Percentiles rank a stretch among this genome's conserved stretches.
Conservation (phyloP, 352 stramenopile genomes). For the Phytophthora pluvialis region DNA sequence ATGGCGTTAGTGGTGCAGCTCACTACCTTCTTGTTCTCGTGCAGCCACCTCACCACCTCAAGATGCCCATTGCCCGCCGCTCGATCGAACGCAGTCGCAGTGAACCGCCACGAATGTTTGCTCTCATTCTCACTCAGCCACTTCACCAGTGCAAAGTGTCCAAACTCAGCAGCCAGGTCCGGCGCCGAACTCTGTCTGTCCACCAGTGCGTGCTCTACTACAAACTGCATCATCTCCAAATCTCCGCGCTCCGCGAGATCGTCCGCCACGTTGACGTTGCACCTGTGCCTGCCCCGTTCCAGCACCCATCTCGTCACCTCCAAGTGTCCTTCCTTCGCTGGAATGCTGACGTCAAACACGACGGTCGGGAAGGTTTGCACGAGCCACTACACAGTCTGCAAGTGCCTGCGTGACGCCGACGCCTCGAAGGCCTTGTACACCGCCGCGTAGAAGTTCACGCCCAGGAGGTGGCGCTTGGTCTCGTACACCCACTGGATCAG, state of each 20-base stretch:
- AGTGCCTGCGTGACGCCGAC: neutral
- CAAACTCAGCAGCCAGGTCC: conserved; percentile 3
- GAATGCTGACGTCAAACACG: conserved; percentile 6
- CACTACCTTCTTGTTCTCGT: neutral
- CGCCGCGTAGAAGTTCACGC: conserved; percentile 2
- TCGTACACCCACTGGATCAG: conserved; percentile 6
- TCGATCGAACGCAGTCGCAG: conserved; percentile 5
- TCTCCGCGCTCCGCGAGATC: neutral
- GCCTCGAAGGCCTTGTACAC: conserved; percentile 1
- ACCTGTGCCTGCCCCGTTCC: conserved; percentile 1
- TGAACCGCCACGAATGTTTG: neutral
- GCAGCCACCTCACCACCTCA: conserved; percentile 8
- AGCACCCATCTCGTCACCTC: conserved; percentile 1
- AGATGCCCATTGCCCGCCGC: conserved; percentile 7
- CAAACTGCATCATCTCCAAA: conserved; percentile 3
- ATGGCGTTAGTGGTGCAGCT: conserved; percentile 12
- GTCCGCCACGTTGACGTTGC: neutral
- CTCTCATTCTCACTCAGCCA: neutral
- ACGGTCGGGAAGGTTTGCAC: neutral
- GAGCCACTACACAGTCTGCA: conserved; percentile 4
- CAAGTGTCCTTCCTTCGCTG: conserved; percentile 2
- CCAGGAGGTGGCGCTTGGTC: neutral
- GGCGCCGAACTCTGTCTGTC: neutral
- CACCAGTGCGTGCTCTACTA: neutral
- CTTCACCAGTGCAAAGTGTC: conserved; percentile 4